These are phyloP conservation scores for Cornus florida DNA, from an alignment of 148 eudicot species.

Conservation along the genomic window DNA sequence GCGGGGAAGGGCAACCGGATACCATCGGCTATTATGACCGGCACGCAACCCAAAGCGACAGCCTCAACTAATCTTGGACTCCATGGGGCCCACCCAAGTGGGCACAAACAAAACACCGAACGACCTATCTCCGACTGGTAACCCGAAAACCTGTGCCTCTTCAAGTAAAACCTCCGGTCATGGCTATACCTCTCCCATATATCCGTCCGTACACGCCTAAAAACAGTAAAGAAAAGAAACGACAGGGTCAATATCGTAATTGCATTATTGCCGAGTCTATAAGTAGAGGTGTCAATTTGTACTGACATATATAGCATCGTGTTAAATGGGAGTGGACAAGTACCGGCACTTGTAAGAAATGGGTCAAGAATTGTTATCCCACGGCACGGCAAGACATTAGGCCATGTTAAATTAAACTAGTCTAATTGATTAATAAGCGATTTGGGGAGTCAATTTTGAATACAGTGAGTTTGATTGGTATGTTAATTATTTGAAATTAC, in stretches of 20 bases:
- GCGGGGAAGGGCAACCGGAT: conserved; percentile 64
- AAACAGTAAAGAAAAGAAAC: not conserved
- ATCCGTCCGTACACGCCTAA: conserved; percentile 69
- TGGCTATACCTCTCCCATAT: conserved; percentile 56
- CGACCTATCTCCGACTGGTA: conserved; percentile 76
- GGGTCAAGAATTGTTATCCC: no score
- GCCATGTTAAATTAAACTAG: no score
- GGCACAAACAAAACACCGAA: conserved; percentile 72
- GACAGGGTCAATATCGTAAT: not conserved
- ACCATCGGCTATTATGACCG: conserved; percentile 86
- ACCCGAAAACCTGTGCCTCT: conserved; percentile 61
- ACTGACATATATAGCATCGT: no score
- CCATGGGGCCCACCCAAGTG: conserved; percentile 98
- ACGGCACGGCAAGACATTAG: no score
- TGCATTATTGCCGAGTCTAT: no score
- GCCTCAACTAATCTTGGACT: conserved; percentile 87
- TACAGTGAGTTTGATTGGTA: no score
- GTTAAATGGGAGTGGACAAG: no score
- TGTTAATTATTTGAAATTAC: no score
- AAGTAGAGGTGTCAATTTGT: no score
- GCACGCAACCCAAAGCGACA: conserved; percentile 76
- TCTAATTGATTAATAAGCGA: no score
- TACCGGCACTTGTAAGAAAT: no score
- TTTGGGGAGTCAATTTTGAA: no score
- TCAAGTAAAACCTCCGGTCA: conserved; percentile 60